Evolutionary conservation across 768 basidiomycete genomes (phyloP).

Genomic region (Grammothele lineata): DNA sequence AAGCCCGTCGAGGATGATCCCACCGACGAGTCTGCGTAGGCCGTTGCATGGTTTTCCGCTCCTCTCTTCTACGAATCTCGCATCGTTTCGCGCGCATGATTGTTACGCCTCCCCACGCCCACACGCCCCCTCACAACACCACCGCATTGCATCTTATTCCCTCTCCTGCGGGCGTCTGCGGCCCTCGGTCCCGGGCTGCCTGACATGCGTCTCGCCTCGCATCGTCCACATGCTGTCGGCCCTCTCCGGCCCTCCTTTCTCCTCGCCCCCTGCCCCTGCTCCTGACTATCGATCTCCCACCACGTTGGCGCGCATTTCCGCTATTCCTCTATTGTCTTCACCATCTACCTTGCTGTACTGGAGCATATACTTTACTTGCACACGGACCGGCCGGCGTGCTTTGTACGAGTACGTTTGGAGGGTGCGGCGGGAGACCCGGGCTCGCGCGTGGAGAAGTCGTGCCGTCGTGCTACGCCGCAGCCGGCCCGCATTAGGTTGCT

Average conservation of each 20-base stretch:
- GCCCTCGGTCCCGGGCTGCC: conserved; percentile 4
- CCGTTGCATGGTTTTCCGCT: not conserved
- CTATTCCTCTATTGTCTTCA: not conserved
- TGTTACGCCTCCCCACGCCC: not conserved
- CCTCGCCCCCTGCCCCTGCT: not conserved
- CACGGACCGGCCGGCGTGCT: conserved; percentile 6
- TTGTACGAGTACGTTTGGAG: not conserved
- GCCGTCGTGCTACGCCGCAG: no score
- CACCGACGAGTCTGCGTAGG: not conserved
- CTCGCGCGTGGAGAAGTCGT: no score
- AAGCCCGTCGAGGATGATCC: not conserved
- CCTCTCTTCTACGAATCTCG: not conserved
- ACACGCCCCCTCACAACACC: not conserved
- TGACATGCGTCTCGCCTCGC: conserved; percentile 3
- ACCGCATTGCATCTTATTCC: no score
- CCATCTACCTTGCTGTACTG: conserved; percentile 14
- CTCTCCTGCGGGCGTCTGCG: not conserved
- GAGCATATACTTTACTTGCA: conserved; percentile 17
- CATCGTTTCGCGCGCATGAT: not conserved
- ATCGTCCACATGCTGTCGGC: no score
- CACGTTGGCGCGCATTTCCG: not conserved
- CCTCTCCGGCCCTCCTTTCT: no score
- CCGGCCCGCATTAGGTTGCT: no score
- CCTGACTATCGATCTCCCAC: not conserved
- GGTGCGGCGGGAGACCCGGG: no score